A percentile compares a stretch with the other conserved stretches of the same genome.
Conservation (phyloP, 2,329 filamentous ascomycete species). For the Fusarium vanettenii region DNA sequence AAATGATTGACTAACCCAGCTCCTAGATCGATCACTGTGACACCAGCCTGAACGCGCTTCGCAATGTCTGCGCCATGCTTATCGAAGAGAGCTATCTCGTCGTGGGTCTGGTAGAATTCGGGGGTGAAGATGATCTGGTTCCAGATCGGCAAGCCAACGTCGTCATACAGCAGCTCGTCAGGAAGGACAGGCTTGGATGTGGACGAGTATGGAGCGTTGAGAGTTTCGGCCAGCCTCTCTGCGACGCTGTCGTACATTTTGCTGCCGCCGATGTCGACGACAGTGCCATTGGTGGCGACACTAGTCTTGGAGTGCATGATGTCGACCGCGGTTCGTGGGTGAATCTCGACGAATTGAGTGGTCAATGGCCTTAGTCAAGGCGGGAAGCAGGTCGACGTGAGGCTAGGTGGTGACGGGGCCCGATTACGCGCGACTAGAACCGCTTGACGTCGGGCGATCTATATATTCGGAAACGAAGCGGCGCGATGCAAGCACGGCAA, state of each 20-base stretch:
- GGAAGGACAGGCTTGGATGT: conserved; percentile 47
- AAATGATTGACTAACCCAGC: conserved; percentile 51
- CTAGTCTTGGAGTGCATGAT: conserved; percentile 28
- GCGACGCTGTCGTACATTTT: conserved; percentile 45
- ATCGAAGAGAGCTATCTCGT: conserved; percentile 53
- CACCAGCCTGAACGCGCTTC: conserved; percentile 41
- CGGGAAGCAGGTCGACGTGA: conserved; percentile 9
- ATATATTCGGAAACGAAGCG: background rate
- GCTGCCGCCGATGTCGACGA: conserved; percentile 54
- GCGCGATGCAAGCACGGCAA: conserved; percentile 15
- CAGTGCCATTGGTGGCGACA: conserved; percentile 45
- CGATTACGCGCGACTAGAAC: conserved; percentile 16
- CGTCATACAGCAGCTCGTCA: conserved; percentile 55
- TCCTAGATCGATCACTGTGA: conserved; percentile 55
- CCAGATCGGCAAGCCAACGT: conserved; percentile 53
- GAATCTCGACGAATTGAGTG: background rate
- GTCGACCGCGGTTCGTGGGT: conserved; percentile 2
- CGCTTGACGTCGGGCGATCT: conserved; percentile 7
- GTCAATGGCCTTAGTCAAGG: conserved; percentile 1
- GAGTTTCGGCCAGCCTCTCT: conserved; percentile 41
- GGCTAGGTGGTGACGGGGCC: conserved; percentile 1
- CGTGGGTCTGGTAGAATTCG: conserved; percentile 56
- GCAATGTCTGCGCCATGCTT: conserved; percentile 51
- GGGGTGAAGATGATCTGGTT: conserved; percentile 54
- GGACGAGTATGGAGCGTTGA: conserved; percentile 40